Evolutionary conservation across 345 rosid species (phyloP).

Genomic region (Heritiera fomes): DNA sequence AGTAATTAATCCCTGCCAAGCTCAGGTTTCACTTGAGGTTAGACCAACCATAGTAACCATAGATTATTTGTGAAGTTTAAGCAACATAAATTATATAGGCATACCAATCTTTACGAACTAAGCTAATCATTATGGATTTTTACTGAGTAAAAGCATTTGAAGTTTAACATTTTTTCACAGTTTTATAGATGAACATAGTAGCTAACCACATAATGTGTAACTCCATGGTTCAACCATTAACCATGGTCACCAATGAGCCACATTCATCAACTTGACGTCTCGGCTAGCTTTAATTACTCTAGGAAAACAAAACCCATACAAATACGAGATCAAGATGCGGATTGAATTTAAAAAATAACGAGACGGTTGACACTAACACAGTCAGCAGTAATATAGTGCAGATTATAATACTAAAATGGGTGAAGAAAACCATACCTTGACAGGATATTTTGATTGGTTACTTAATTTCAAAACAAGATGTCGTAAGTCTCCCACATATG

Average conservation of each 20-base stretch:
- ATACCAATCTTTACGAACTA: not conserved
- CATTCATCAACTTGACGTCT: not conserved
- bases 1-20: not conserved
- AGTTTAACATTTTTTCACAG: not conserved
- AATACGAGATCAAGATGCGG: not conserved
- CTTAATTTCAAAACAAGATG: slow-evolving; percentile 72
- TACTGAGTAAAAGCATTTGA: not conserved
- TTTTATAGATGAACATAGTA: not conserved
- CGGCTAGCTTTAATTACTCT: not conserved
- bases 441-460: slow-evolving; percentile 66
- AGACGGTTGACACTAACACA: not conserved
- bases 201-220: not conserved
- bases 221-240: not conserved
- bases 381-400: not conserved
- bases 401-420: slow-evolving; percentile 11
- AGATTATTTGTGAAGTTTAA: not conserved
- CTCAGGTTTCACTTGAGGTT: not conserved
- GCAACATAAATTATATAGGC: slow-evolving; percentile 1
- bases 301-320: not conserved
- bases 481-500: slow-evolving; percentile 73
- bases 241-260: not conserved
- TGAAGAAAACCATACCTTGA: slow-evolving; percentile 55
- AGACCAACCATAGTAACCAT: not conserved
- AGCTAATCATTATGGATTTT: not conserved
- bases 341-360: not conserved